These are phyloP conservation scores for Ceratopteris richardii DNA, from an alignment of 75 land plant species.

Conservation along the genomic window DNA sequence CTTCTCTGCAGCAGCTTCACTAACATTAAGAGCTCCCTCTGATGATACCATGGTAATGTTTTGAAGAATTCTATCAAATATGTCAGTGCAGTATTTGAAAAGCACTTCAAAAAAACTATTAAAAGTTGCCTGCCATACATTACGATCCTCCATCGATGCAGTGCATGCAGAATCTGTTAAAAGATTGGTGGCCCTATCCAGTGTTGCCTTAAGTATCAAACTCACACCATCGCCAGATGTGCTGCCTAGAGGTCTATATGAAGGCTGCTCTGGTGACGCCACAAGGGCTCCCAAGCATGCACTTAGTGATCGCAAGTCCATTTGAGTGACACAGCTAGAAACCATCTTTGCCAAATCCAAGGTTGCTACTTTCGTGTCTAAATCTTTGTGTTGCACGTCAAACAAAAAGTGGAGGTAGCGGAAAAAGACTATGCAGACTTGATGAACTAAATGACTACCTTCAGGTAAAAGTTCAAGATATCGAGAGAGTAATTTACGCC, in stretches of 20 bases:
- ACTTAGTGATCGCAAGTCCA: constrained; percentile 71
- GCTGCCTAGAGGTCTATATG: constrained; percentile 78
- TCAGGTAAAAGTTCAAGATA: constrained; percentile 62
- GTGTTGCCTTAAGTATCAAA: constrained; percentile 49
- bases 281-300: constrained; percentile 85
- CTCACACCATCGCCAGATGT: constrained; percentile 85
- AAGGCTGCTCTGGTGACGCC: constrained; percentile 70
- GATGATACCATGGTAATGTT: constrained; percentile 30
- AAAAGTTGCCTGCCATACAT: constrained; percentile 80
- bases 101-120: constrained; percentile 71
- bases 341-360: constrained; percentile 41
- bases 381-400: constrained; percentile 48
- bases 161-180: constrained; percentile 46
- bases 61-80: constrained; percentile 65
- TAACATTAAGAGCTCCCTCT: constrained; percentile 29
- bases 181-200: constrained; percentile 68
- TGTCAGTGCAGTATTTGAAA: constrained; percentile 62
- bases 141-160: constrained; percentile 31
- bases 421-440: constrained; percentile 81
- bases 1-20: constrained; percentile 52
- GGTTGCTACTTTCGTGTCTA: constrained; percentile 42
- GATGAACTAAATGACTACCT: constrained; percentile 52
- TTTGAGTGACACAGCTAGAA: constrained; percentile 37
- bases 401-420: constrained; percentile 76
- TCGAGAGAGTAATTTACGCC: constrained; percentile 54